Evolutionary conservation across 192 early-diverging fungal species (phyloP), one percentile per base, ranked within the genome.

Genomic region (Coemansia interrupta): DNA sequence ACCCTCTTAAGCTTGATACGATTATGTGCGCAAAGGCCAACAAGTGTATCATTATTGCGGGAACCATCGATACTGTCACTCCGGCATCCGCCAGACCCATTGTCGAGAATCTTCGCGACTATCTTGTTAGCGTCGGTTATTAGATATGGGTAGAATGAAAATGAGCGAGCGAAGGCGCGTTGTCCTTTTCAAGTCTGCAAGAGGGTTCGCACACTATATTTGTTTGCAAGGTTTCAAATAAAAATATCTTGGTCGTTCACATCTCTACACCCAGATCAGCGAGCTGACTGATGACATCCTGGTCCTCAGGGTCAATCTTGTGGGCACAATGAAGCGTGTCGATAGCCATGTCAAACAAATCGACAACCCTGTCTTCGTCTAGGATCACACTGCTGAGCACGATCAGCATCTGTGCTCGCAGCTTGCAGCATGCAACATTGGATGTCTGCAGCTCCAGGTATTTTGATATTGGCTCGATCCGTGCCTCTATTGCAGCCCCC

Each of bases 31-130:
- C 82, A 26, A 94, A 95, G 80, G 92, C 93, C 17, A 84, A 73
- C 30, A 86, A 91, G 73, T 83, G 89, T 22, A 72, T 97, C 43
- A 62, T 98, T 36, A 68, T 95, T 56, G 88, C 86, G 32, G 62
- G 82, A 54, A 89, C 91, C 59, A 60, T 73, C 20, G 87, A 92
- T 39, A 72, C 60, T 51, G 70, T 82, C 11, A 82, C 88, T 58
- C 77, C 85, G 7, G 90, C 89, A 44, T 80, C 83, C 39, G 85
- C 88, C 58, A 92, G 76, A 77, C 83, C 82, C 57, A 83, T 87
- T 56, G 84, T 93, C 40, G 90, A 89, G 62, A 69, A 43, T 6
- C 80, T 93, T 54, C 87, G 82, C 43, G 87, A 91, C 59, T 93
- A 97, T 72, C 82, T 97, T 44, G 86, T 83, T 57, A 51, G 66